phyloP scores from a whole-genome alignment of 768 basidiomycete genomes.

The Clavaria fumosa region DNA sequence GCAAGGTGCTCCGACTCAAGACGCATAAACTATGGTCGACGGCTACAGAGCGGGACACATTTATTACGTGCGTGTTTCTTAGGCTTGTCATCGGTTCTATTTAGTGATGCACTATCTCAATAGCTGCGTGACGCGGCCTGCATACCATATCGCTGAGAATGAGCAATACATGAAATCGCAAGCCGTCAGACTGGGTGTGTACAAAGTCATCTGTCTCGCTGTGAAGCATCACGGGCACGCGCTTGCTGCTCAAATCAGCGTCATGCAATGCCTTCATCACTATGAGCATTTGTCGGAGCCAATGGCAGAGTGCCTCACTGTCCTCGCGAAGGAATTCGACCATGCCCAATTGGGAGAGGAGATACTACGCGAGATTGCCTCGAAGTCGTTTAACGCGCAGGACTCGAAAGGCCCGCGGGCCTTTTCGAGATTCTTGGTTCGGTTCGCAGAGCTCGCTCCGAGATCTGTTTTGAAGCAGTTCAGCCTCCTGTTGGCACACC shows the following conservation, averaged over 20 bases:
- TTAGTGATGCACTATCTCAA: slow-evolving; percentile 6
- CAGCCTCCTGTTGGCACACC: slow-evolving; percentile 63
- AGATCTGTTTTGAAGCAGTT: slow-evolving; percentile 81
- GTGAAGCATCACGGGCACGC: slow-evolving; percentile 84
- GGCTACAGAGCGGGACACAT: slow-evolving; percentile 70
- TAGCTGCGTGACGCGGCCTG: slow-evolving; percentile 79
- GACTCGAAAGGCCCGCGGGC: slow-evolving; percentile 80
- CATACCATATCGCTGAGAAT: slow-evolving; percentile 73
- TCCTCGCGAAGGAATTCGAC: slow-evolving; percentile 76
- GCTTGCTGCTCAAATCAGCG: slow-evolving; percentile 71
- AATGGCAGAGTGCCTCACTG: slow-evolving; percentile 78
- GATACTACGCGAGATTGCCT: slow-evolving; percentile 74
- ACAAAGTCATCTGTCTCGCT: slow-evolving; percentile 79
- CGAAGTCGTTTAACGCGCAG: slow-evolving; percentile 58
- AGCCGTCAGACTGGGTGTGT: slow-evolving; percentile 57
- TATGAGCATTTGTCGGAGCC: slow-evolving; percentile 89
- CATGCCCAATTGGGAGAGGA: slow-evolving; percentile 83
- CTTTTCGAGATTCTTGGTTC: slow-evolving; percentile 73
- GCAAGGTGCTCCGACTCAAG: slow-evolving; percentile 47
- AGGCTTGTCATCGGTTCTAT: not conserved
- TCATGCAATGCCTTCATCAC: slow-evolving; percentile 87
- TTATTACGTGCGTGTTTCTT: slow-evolving; percentile 52
- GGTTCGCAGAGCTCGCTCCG: slow-evolving; percentile 66
- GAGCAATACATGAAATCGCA: slow-evolving; percentile 77
- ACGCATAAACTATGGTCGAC: slow-evolving; percentile 84